Percentiles rank a stretch among this genome's conserved stretches.
phyloP scores from a whole-genome alignment of 2,329 filamentous ascomycete species.

The Xylariaceae sp. region DNA sequence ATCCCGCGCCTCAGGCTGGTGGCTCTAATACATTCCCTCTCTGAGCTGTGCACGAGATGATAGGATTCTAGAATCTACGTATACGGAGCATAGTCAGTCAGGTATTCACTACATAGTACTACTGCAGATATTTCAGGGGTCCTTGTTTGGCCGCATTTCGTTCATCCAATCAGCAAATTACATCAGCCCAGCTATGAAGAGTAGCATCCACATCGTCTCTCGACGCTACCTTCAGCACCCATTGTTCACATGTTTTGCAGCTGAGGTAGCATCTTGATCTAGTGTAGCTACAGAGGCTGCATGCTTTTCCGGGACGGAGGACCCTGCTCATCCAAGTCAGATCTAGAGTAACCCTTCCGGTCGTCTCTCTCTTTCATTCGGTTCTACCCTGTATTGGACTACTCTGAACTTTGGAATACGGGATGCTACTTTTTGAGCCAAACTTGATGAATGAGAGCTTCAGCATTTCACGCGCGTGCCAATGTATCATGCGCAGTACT shows the following conservation, averaged over 20 bases:
- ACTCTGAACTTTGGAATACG: too few relatives aligned
- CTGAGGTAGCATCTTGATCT: neutral
- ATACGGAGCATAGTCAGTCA: conserved; percentile 11
- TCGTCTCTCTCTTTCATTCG: too few relatives aligned
- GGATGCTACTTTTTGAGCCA: too few relatives aligned
- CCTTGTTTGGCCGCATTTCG: neutral
- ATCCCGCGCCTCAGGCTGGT: conserved; percentile 3
- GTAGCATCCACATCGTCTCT: conserved; percentile 17
- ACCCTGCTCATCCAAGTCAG: too few relatives aligned
- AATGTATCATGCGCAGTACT: conserved; percentile 7
- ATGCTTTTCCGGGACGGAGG: too few relatives aligned
- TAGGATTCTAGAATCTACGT: too few relatives aligned
- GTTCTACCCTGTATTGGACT: too few relatives aligned
- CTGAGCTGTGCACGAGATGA: too few relatives aligned
- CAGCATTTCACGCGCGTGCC: neutral
- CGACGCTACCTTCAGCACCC: conserved; percentile 7
- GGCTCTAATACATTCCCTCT: too few relatives aligned
- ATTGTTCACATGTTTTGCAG: conserved; percentile 4
- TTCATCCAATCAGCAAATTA: conserved; percentile 10
- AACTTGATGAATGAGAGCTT: too few relatives aligned
- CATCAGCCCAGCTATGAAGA: conserved; percentile 9
- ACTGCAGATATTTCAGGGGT: neutral
- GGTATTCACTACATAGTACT: neutral
- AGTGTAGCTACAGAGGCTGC: neutral
- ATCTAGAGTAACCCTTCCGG: too few relatives aligned